Percentiles rank a stretch among this genome's conserved stretches.
phyloP scores from a whole-genome alignment of 176 grass and related monocot species.

The Rhynchospora tenuis region DNA sequence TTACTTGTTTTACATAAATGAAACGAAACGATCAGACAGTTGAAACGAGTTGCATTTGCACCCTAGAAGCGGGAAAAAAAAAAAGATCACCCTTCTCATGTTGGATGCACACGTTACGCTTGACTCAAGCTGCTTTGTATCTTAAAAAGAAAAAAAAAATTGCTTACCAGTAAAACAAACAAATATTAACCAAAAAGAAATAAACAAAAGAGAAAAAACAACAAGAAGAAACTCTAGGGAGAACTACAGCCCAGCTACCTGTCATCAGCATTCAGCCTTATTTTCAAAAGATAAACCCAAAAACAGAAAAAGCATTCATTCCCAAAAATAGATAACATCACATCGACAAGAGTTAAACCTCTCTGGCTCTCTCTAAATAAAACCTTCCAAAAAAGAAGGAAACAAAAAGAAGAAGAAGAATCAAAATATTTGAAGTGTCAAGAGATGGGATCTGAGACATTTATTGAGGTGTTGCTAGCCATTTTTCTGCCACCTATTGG shows the following conservation, averaged over 20 bases:
- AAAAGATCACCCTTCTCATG: too few relatives aligned
- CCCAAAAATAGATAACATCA: background rate
- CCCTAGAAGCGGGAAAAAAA: too few relatives aligned
- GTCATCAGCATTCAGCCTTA: background rate
- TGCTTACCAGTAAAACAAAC: too few relatives aligned
- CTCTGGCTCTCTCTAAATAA: background rate
- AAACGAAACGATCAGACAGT: too few relatives aligned
- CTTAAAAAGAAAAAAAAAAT: too few relatives aligned
- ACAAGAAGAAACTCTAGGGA: background rate
- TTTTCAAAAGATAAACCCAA: background rate
- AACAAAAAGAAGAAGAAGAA: background rate
- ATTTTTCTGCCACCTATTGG: slow-evolving; percentile 67
- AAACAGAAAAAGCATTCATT: background rate
- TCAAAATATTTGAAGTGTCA: background rate
- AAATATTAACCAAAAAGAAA: too few relatives aligned
- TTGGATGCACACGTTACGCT: too few relatives aligned
- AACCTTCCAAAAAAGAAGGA: background rate
- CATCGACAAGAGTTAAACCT: background rate
- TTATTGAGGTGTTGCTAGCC: slow-evolving; percentile 60
- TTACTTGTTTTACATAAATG: too few relatives aligned
- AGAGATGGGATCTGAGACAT: slow-evolving; percentile 69
- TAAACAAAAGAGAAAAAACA: background rate
- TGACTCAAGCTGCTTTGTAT: too few relatives aligned
- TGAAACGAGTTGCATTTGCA: too few relatives aligned
- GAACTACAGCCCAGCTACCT: background rate